Evolutionary conservation across 352 stramenopile genomes (phyloP), one percentile per base, ranked within the genome.

Genomic region (Phytophthora foliorum): DNA sequence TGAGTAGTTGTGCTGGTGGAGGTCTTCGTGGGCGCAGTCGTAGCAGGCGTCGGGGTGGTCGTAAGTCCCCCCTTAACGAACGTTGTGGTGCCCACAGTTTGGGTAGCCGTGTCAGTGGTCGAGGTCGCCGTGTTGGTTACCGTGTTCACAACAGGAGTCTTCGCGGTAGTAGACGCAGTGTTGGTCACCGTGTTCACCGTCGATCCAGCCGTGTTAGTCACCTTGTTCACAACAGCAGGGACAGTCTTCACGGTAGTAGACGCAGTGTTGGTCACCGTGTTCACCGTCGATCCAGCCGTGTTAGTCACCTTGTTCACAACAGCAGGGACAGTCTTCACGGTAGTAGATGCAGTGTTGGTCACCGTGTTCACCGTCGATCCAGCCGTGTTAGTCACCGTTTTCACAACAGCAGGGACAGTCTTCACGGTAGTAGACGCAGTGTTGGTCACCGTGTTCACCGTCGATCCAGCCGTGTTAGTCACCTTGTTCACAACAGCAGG

Each of bases 61-160:
- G 57, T 27, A 49, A 63, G 13, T 29, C 66, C 52, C 1, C 21
- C 34, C 46, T 70, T 69, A 38, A 62, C 29, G 32, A 61, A 55
- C n/a, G 60, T 63, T 17, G 41, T 72, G 9, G 36, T 51, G 21
- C 58, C 44, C 5, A 52, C 36, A 45, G 36, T 69, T 11, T 64
- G 17, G 3, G 44, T 63, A 29, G 39, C 53, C 16, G 53, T 36
- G 8, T 61, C 22, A 3, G 56, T 25, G 10, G 32, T 17, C 29
- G 60, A 19, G 24, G 63, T 58, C 32, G 25, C 41, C 3, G 44
- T 46, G 48, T 53, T 45, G 3, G 31, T 42, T 16, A 66, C 60
- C 6, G 24, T 57, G 16, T 59, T 36, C n/a, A 58, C 45, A 54
- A 39, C 34, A 25, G 61, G 52, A 6, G 61, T 58, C 10, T 67